Percentiles rank a stretch among this genome's conserved stretches.
Evolutionary conservation across 257 asterid genomes (phyloP).

Genomic region (Capsicum chinense): DNA sequence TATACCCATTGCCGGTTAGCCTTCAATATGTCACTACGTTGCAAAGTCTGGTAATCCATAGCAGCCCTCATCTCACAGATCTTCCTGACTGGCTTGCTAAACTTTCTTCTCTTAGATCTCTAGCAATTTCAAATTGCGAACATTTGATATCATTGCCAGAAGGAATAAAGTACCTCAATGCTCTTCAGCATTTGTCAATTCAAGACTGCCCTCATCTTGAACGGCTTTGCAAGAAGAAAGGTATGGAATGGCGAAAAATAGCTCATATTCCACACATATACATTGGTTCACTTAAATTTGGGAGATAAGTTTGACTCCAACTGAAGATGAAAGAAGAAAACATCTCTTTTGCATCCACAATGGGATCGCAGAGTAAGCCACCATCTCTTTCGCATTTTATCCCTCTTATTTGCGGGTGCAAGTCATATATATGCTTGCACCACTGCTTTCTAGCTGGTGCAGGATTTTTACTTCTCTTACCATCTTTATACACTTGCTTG

Average conservation of each 20-base stretch:
- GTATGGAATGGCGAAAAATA: conserved; percentile 39
- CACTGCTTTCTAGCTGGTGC: background rate
- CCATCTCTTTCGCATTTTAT: background rate
- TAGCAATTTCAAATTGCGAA: conserved; percentile 37
- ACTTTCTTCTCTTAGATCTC: conserved; percentile 39
- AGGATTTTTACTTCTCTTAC: background rate
- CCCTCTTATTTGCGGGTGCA: background rate
- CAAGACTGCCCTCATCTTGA: conserved; percentile 43
- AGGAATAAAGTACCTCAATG: conserved; percentile 32
- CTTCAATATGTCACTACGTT: conserved; percentile 35
- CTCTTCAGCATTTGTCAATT: conserved; percentile 39
- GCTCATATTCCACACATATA: conserved; percentile 35
- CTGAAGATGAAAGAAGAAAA: background rate
- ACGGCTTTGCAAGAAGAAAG: conserved; percentile 35
- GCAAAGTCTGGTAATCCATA: conserved; percentile 37
- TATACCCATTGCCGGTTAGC: conserved; percentile 30
- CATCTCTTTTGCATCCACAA: background rate
- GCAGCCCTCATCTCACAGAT: conserved; percentile 30
- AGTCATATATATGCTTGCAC: background rate
- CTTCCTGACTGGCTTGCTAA: conserved; percentile 41
- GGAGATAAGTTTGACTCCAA: background rate
- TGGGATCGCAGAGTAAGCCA: conserved; percentile 9
- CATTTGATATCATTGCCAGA: conserved; percentile 35
- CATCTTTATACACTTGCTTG: background rate
- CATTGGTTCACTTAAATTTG: conserved; percentile 21